Evolutionary conservation across 768 basidiomycete species (phyloP).

Genomic region (Lentinula boryana): DNA sequence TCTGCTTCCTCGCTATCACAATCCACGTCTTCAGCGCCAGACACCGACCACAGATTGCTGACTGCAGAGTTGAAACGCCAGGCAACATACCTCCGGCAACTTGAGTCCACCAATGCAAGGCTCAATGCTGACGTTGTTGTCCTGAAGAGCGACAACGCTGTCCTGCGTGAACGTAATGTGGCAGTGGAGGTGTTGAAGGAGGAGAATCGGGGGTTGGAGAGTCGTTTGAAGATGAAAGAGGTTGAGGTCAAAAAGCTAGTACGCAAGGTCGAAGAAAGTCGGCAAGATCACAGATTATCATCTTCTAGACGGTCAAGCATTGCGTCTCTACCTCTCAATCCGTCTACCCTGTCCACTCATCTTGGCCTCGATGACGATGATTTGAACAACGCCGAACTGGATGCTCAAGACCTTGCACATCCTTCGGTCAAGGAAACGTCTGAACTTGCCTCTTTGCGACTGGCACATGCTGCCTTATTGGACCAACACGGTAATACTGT

Average conservation of each 20-base stretch:
- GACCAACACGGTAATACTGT: background rate
- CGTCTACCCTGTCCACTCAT: background rate
- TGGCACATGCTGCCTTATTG: slow-evolving; percentile 3
- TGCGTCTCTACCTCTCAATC: background rate
- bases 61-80: slow-evolving; percentile 1
- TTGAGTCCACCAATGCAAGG: background rate
- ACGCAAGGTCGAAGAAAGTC: background rate
- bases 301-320: background rate
- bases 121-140: slow-evolving; percentile 1
- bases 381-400: background rate
- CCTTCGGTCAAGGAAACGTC: background rate
- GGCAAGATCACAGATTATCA: background rate
- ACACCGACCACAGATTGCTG: slow-evolving; percentile 1
- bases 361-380: slow-evolving; percentile 5
- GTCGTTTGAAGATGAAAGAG: slow-evolving; percentile 1
- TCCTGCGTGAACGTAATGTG: slow-evolving; percentile 1
- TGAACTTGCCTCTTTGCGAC: slow-evolving; percentile 2
- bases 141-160: background rate
- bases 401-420: background rate
- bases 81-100: slow-evolving; percentile 1
- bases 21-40: background rate
- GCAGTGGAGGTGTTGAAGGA: slow-evolving; percentile 3
- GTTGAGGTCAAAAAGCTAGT: background rate
- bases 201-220: slow-evolving; percentile 5
- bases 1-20: background rate